Conservation (phyloP, 306 rosid species). For the Parietaria judaica region DNA sequence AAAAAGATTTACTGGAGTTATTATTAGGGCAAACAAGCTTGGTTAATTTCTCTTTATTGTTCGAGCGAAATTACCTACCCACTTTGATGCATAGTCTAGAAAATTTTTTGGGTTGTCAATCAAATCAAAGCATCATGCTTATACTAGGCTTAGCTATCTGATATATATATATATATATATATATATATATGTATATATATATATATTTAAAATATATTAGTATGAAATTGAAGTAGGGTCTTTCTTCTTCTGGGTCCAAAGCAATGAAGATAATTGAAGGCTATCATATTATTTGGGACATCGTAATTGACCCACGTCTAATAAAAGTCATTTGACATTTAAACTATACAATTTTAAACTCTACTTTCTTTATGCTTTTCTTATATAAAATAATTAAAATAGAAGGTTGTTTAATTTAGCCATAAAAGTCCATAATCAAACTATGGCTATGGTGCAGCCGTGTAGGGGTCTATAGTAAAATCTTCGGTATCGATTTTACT, state of each 20-base stretch:
- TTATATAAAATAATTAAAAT: neutral
- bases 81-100: too few species aligned
- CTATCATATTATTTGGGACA: neutral
- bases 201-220: neutral
- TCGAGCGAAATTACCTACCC: too few species aligned
- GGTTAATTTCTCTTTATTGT: too few species aligned
- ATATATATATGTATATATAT: neutral
- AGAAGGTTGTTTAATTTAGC: neutral
- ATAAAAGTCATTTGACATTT: neutral
- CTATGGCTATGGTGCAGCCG: constrained; percentile 7
- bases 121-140: too few species aligned
- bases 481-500: too few species aligned
- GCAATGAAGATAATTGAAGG: neutral
- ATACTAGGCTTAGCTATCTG: too few species aligned
- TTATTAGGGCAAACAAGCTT: too few species aligned
- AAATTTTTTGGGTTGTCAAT: too few species aligned
- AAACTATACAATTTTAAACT: neutral
- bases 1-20: too few species aligned
- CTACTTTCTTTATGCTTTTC: too few species aligned
- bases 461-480: too few species aligned
- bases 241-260: constrained; percentile 5
- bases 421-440: neutral
- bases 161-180: too few species aligned
- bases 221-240: constrained; percentile 5
- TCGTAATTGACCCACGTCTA: constrained; percentile 9